Evolutionary conservation across 2,329 filamentous ascomycete genomes (phyloP), one percentile per base, ranked within the genome.

Genomic region (Tolypocladium amazonense): DNA sequence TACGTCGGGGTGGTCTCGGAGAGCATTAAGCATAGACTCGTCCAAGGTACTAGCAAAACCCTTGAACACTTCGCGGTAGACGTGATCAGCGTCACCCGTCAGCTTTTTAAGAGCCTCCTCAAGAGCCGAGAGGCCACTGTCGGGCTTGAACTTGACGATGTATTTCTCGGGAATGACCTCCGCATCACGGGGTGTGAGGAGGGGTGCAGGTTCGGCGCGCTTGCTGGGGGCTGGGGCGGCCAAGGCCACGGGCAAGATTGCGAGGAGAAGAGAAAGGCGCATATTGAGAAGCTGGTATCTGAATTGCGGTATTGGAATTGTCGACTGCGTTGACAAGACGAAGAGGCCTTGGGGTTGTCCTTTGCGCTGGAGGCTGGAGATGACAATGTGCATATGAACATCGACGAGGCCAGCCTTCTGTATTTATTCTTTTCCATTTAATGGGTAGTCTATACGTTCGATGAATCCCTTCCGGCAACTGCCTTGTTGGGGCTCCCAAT

Each of bases 141-240:
- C 61, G 45, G 61, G 57, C 55, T 66, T 66, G 58, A 69, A 63
- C 56, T 67, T 68, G 59, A 71, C 67, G 58, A 71, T 71, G 60
- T 70, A 71, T 61, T 66, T 68, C 61, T 65, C 63, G 14, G 66
- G 57, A 18, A 70, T 64, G 58, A 66, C 38, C 45, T 59, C 50
- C 15, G 56, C 52, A 12, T 55, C 38, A 27, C 58, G 60, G 5
- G 59, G 64, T 30, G 50, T 58, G n/a, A 64, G 58, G 7, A 67
- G 55, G 11, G 65, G 65, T 1, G 64, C 65, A 15, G 66, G 64
- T 55, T 62, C 25, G 56, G 58, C 37, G 41, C 64, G 61, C n/a
- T 63, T 58, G 23, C 30, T 30, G 18, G 56, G 27, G 52, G 57
- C 35, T 6, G 62, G 59, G 20, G 59, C 59, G 47, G 63, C 63